Evolutionary conservation across 352 stramenopile genomes (phyloP).

Genomic region (Globisporangium splendens): DNA sequence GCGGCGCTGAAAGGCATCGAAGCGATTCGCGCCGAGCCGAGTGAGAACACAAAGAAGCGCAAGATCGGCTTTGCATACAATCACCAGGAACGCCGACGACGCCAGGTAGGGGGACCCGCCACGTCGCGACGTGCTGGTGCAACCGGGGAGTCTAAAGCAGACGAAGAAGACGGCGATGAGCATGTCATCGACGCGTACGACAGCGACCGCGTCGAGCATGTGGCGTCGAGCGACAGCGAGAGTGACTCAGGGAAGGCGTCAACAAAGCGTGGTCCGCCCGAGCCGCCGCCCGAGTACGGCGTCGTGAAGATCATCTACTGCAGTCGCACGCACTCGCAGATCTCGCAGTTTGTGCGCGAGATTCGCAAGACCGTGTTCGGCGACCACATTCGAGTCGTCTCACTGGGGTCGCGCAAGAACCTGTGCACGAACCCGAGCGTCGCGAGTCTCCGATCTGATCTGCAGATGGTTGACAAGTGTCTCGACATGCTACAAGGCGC

Average conservation of each 20-base stretch:
- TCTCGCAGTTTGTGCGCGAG: conserved; percentile 86
- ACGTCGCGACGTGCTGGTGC: not conserved
- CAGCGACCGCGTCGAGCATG: conserved; percentile 36
- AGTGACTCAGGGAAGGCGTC: conserved; percentile 10
- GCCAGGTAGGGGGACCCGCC: conserved; percentile 3
- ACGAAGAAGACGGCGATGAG: conserved; percentile 32
- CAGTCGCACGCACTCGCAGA: conserved; percentile 88
- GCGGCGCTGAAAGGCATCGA: conserved; percentile 53
- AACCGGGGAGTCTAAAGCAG: not conserved
- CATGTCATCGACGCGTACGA: conserved; percentile 79
- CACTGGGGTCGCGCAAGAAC: conserved; percentile 82
- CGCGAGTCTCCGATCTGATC: conserved; percentile 54
- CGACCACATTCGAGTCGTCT: conserved; percentile 67
- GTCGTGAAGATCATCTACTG: conserved; percentile 88
- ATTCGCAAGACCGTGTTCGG: conserved; percentile 82
- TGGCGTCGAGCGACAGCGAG: conserved; percentile 30
- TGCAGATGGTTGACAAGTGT: conserved; percentile 83
- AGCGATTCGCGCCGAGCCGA: conserved; percentile 41
- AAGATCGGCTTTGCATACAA: conserved; percentile 65
- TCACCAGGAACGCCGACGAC: conserved; percentile 54
- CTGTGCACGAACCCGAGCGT: conserved; percentile 81
- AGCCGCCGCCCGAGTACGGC: conserved; percentile 28
- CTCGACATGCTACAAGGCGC: conserved; percentile 83
- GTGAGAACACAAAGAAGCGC: conserved; percentile 56
- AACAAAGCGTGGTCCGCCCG: conserved; percentile 1